Conservation (phyloP, 805 yeast species). For the Metschnikowia picachoensis region DNA sequence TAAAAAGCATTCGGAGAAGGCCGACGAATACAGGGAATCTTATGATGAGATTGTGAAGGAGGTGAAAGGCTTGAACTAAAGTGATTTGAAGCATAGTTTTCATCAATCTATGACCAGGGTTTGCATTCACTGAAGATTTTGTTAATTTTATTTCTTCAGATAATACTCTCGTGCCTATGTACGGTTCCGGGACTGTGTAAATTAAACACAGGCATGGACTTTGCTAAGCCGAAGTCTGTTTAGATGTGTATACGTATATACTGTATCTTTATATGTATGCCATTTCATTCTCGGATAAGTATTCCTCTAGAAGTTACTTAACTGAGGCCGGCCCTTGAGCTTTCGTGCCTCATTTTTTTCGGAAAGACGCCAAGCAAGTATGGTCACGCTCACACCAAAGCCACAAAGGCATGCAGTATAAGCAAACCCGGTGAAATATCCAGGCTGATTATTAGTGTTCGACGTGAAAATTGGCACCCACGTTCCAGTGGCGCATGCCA, state of each 20-base stretch:
- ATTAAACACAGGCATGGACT: too few species aligned
- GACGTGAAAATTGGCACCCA: conserved; percentile 40
- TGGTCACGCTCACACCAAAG: conserved; percentile 30
- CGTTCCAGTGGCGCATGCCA: conserved; percentile 38
- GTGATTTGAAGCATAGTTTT: neutral
- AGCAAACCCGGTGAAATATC: conserved; percentile 31
- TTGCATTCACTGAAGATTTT: too few species aligned
- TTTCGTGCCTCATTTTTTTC: conserved; percentile 21
- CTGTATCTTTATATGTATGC: too few species aligned
- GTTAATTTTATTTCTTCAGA: too few species aligned
- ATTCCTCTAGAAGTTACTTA: too few species aligned
- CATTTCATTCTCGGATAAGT: too few species aligned
- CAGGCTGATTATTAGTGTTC: conserved; percentile 34
- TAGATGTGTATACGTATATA: too few species aligned
- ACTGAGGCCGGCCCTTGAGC: too few species aligned
- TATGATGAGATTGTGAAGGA: conserved; percentile 95
- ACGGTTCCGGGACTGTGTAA: too few species aligned
- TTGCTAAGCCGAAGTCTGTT: too few species aligned
- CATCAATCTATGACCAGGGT: too few species aligned
- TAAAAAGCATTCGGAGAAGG: conserved; percentile 66
- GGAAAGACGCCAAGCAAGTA: conserved; percentile 23
- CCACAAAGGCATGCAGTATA: conserved; percentile 31
- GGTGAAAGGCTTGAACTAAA: conserved; percentile 43
- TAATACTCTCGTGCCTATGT: too few species aligned
- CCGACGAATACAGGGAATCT: conserved; percentile 83